Percentiles rank a stretch among this genome's conserved stretches.
phyloP scores from a whole-genome alignment of 2,329 filamentous ascomycete genomes.

The Botrytis tulipae region DNA sequence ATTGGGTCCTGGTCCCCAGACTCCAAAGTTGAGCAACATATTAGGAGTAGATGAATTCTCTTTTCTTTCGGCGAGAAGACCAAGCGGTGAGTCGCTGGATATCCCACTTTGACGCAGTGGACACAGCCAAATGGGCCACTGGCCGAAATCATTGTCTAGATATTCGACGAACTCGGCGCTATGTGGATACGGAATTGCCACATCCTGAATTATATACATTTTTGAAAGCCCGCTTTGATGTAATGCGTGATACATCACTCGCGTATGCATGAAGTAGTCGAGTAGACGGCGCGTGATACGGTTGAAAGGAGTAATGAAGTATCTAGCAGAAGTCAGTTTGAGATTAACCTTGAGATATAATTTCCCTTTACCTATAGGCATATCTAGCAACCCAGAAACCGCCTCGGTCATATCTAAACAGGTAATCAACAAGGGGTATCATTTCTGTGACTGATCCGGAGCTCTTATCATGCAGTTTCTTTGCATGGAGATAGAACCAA shows the following conservation, averaged over 20 bases:
- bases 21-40: slow-evolving; percentile 61
- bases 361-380: slow-evolving; percentile 45
- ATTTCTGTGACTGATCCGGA: slow-evolving; percentile 39
- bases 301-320: slow-evolving; percentile 60
- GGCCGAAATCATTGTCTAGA: slow-evolving; percentile 42
- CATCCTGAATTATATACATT: slow-evolving; percentile 61
- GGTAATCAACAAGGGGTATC: slow-evolving; percentile 51
- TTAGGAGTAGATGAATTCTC: slow-evolving; percentile 39
- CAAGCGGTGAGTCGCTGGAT: slow-evolving; percentile 26
- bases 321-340: slow-evolving; percentile 33
- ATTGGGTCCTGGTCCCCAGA: slow-evolving; percentile 74
- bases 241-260: slow-evolving; percentile 60
- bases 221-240: slow-evolving; percentile 55
- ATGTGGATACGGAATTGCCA: slow-evolving; percentile 53
- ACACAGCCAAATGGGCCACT: slow-evolving; percentile 53
- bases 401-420: slow-evolving; percentile 62
- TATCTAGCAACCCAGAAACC: slow-evolving; percentile 66
- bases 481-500: slow-evolving; percentile 64
- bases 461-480: slow-evolving; percentile 32
- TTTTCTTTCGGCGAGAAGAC: slow-evolving; percentile 23
- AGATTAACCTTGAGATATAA: not conserved
- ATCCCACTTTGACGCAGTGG: slow-evolving; percentile 43
- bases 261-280: slow-evolving; percentile 59
- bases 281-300: slow-evolving; percentile 55
- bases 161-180: slow-evolving; percentile 51